A percentile compares a stretch with the other conserved stretches of the same genome.
Conservation (phyloP, 371 early-diverging fungal genomes). For the Paraphysoderma sedebokerense region DNA sequence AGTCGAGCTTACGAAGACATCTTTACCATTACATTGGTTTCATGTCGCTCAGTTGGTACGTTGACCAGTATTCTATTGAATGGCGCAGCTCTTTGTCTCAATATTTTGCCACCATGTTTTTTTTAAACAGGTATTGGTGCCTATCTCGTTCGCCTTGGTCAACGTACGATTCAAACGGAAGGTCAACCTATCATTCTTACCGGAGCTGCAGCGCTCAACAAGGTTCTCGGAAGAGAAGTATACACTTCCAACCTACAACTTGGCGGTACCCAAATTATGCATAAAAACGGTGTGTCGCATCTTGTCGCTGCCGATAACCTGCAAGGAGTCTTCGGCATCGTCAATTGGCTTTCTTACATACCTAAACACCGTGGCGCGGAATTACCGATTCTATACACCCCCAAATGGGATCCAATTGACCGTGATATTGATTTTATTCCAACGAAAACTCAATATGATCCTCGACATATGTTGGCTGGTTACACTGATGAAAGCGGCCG, state of each 20-base stretch:
- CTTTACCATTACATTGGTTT: slow-evolving; percentile 92
- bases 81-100: not conserved
- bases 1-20: slow-evolving; percentile 89
- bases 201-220: slow-evolving; percentile 95
- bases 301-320: slow-evolving; percentile 87
- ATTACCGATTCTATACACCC: slow-evolving; percentile 23
- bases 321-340: slow-evolving; percentile 77
- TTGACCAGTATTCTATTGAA: not conserved
- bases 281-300: slow-evolving; percentile 95
- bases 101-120: not conserved
- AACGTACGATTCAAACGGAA: slow-evolving; percentile 92
- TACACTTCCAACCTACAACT: slow-evolving; percentile 96
- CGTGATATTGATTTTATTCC: slow-evolving; percentile 59
- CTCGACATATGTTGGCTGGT: slow-evolving; percentile 76
- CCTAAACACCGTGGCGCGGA: slow-evolving; percentile 49
- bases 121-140: slow-evolving; percentile 79
- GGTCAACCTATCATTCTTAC: slow-evolving; percentile 96
- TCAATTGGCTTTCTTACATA: slow-evolving; percentile 88
- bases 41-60: slow-evolving; percentile 86
- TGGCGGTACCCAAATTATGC: slow-evolving; percentile 98
- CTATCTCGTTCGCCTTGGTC: slow-evolving; percentile 95
- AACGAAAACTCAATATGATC: slow-evolving; percentile 68
- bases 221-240: slow-evolving; percentile 93
- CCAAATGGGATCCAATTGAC: slow-evolving; percentile 40
- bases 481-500: slow-evolving; percentile 33